A percentile compares a stretch with the other conserved stretches of the same genome.
Evolutionary conservation across 2,329 filamentous ascomycete species (phyloP).

Genomic region (Xylaria sp.): DNA sequence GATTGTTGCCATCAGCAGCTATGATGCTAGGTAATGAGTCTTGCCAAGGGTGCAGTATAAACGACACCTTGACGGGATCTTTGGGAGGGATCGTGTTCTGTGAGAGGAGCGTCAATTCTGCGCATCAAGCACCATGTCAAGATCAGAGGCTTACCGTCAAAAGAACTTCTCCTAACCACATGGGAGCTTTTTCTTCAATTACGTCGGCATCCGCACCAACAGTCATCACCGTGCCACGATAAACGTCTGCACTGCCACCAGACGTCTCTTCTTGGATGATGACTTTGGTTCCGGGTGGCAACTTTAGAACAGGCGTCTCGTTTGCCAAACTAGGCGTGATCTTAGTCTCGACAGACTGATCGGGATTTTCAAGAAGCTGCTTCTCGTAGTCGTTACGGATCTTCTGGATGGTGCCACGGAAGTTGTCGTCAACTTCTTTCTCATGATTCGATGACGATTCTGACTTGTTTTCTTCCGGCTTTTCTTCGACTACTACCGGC

Average conservation of each 20-base stretch:
- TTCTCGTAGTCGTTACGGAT: slow-evolving; percentile 80
- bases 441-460: slow-evolving; percentile 73
- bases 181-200: slow-evolving; percentile 86
- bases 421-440: slow-evolving; percentile 79
- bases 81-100: slow-evolving; percentile 84
- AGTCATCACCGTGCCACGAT: slow-evolving; percentile 85
- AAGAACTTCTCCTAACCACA: slow-evolving; percentile 92
- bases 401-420: slow-evolving; percentile 77
- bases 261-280: slow-evolving; percentile 76
- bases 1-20: slow-evolving; percentile 82
- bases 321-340: slow-evolving; percentile 76
- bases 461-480: slow-evolving; percentile 70
- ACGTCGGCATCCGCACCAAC: slow-evolving; percentile 81
- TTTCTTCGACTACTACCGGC: slow-evolving; percentile 79
- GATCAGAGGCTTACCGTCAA: slow-evolving; percentile 64
- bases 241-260: slow-evolving; percentile 83
- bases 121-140: not conserved
- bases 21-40: slow-evolving; percentile 80
- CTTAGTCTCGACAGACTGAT: slow-evolving; percentile 67
- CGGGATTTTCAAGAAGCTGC: slow-evolving; percentile 66
- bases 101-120: slow-evolving; percentile 25
- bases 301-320: slow-evolving; percentile 81
- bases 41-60: slow-evolving; percentile 85
- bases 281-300: slow-evolving; percentile 73
- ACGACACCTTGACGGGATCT: slow-evolving; percentile 96